Conservation (phyloP, 768 basidiomycete genomes). For the Mycena maculata region DNA sequence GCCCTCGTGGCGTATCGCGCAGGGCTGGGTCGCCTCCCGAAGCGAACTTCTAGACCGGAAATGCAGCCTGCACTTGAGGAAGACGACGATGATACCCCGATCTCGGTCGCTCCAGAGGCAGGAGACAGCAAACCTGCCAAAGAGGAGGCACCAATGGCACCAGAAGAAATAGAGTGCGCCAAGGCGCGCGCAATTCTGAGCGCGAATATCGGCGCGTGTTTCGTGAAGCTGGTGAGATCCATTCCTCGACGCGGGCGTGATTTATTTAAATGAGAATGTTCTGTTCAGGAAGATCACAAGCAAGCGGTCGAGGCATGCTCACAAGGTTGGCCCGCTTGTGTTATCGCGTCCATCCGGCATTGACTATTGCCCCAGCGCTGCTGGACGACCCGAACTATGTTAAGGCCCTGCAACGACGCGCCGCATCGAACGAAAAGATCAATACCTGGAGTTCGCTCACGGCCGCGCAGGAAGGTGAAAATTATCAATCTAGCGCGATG, state of each 20-base stretch:
- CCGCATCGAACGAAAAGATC: slow-evolving; percentile 83
- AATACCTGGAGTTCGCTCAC: slow-evolving; percentile 86
- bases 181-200: slow-evolving; percentile 79
- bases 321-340: slow-evolving; percentile 59
- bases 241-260: slow-evolving; percentile 11
- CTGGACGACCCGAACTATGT: slow-evolving; percentile 85
- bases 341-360: not conserved
- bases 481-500: not conserved
- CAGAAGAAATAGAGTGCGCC: slow-evolving; percentile 57
- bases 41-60: slow-evolving; percentile 45
- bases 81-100: slow-evolving; percentile 24
- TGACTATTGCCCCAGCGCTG: slow-evolving; percentile 65
- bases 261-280: slow-evolving; percentile 7
- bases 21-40: slow-evolving; percentile 76
- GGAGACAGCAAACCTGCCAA: slow-evolving; percentile 35
- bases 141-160: slow-evolving; percentile 38
- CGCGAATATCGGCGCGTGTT: slow-evolving; percentile 91
- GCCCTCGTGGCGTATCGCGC: slow-evolving; percentile 78
- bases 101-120: slow-evolving; percentile 37
- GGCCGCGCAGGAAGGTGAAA: slow-evolving; percentile 84
- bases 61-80: slow-evolving; percentile 33
- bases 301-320: slow-evolving; percentile 85
- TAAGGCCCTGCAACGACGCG: slow-evolving; percentile 92
- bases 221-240: slow-evolving; percentile 76
- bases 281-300: slow-evolving; percentile 75